phyloP scores from a whole-genome alignment of 2,329 filamentous ascomycete genomes.

The Hypoxylon sp. region DNA sequence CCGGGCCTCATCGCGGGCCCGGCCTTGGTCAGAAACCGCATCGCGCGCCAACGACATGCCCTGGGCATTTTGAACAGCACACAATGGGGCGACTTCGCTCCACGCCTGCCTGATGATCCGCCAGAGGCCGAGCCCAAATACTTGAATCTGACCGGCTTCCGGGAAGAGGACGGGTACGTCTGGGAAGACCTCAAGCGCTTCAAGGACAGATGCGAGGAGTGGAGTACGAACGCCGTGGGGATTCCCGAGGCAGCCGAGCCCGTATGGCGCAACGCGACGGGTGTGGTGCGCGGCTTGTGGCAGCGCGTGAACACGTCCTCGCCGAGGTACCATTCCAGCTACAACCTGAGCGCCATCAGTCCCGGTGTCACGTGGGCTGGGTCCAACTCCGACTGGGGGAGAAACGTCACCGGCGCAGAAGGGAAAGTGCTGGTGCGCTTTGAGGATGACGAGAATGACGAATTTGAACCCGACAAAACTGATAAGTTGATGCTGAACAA shows the following conservation, averaged over 20 bases:
- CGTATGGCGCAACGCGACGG: constrained; percentile 81
- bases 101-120: constrained; percentile 45
- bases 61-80: constrained; percentile 63
- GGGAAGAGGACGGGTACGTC: constrained; percentile 74
- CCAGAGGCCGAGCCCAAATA: constrained; percentile 51
- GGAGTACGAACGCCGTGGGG: constrained; percentile 61
- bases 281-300: constrained; percentile 80
- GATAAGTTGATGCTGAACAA: constrained; percentile 46
- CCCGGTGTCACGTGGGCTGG: constrained; percentile 71
- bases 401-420: constrained; percentile 79
- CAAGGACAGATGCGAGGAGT: constrained; percentile 69
- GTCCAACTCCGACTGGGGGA: constrained; percentile 68
- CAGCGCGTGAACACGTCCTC: constrained; percentile 62
- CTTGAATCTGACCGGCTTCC: constrained; percentile 80
- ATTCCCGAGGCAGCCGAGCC: constrained; percentile 53
- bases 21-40: constrained; percentile 53
- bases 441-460: constrained; percentile 59
- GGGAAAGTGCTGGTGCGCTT: constrained; percentile 76
- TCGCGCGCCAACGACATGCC: constrained; percentile 60
- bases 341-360: constrained; percentile 71
- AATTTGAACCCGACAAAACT: constrained; percentile 53
- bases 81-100: constrained; percentile 67
- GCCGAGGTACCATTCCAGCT: constrained; percentile 56
- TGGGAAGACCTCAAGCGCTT: constrained; percentile 78
- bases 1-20: constrained; percentile 54